Evolutionary conservation across 1,284 basidiomycete species (phyloP).

Genomic region (Golubevia sp.): DNA sequence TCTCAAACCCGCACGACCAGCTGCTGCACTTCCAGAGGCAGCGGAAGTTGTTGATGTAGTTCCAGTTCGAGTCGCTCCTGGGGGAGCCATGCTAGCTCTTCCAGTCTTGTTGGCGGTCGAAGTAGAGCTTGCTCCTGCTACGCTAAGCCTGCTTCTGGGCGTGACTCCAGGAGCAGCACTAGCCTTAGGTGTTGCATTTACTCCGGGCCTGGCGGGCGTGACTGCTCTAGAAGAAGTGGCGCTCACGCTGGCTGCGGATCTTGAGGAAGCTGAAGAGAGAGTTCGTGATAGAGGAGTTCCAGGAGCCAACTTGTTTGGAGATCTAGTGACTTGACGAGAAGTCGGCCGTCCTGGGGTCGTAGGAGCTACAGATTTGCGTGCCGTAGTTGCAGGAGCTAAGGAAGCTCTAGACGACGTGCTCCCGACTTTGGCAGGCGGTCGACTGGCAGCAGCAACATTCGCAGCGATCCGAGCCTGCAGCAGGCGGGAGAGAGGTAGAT

Average conservation of each 20-base stretch:
- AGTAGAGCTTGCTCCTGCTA: not conserved
- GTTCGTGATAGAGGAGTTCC: constrained; percentile 11
- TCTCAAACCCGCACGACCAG: constrained; percentile 32
- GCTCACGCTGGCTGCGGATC: constrained; percentile 17
- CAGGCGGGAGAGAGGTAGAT: not conserved
- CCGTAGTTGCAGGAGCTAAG: not conserved
- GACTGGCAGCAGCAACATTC: not conserved
- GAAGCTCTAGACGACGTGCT: constrained; percentile 2
- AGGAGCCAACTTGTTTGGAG: constrained; percentile 20
- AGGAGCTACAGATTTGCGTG: constrained; percentile 3
- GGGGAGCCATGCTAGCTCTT: not conserved
- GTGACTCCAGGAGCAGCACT: constrained; percentile 14
- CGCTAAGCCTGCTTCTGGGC: not conserved
- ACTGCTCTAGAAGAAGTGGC: constrained; percentile 10
- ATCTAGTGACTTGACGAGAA: constrained; percentile 5
- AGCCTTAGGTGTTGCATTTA: constrained; percentile 8
- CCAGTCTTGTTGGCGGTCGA: not conserved
- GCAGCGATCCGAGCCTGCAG: not conserved
- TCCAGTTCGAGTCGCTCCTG: not conserved
- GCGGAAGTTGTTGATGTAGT: not conserved
- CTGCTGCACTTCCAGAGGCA: constrained; percentile 23
- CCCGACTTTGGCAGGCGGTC: not conserved
- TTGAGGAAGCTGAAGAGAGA: constrained; percentile 11
- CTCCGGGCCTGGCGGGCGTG: not conserved
- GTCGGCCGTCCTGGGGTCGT: constrained; percentile 1